Conservation (phyloP, 2,329 filamentous ascomycete species). For the Aspergillus neoniger region DNA sequence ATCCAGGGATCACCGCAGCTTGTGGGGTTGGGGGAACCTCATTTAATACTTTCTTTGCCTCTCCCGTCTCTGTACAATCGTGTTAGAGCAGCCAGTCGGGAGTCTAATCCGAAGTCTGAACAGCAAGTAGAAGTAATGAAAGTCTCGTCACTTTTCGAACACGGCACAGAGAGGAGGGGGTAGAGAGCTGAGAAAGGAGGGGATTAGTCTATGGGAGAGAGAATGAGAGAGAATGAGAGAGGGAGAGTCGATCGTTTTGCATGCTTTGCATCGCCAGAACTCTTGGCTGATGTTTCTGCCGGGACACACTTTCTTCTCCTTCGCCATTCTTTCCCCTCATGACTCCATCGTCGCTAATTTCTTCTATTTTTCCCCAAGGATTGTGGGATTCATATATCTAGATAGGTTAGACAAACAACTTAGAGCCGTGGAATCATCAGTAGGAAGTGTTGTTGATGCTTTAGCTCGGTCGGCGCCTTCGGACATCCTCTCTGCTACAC, state of each 20-base stretch:
- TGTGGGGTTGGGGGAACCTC: neutral
- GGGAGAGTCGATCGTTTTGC: too few relatives aligned
- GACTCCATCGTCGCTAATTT: too few relatives aligned
- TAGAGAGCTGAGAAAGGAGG: neutral
- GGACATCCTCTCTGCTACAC: neutral
- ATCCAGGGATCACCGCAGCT: slow-evolving; percentile 7
- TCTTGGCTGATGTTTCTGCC: neutral
- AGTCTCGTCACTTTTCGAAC: neutral
- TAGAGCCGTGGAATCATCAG: too few relatives aligned
- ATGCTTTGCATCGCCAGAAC: neutral
- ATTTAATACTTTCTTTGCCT: neutral
- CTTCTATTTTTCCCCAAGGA: too few relatives aligned
- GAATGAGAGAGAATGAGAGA: too few relatives aligned
- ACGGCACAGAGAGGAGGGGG: neutral
- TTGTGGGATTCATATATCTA: too few relatives aligned
- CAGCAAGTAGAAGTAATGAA: neutral
- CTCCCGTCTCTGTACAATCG: neutral
- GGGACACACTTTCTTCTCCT: neutral
- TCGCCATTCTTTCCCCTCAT: too few relatives aligned
- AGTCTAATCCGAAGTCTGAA: neutral
- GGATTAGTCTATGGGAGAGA: too few relatives aligned
- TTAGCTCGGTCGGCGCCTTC: neutral
- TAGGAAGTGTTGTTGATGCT: too few relatives aligned
- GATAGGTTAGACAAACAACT: too few relatives aligned
- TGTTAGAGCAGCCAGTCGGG: neutral